Evolutionary conservation across 176 grass and related monocot species (phyloP), one percentile per base, ranked within the genome.

Genomic region (Thalia dealbata): DNA sequence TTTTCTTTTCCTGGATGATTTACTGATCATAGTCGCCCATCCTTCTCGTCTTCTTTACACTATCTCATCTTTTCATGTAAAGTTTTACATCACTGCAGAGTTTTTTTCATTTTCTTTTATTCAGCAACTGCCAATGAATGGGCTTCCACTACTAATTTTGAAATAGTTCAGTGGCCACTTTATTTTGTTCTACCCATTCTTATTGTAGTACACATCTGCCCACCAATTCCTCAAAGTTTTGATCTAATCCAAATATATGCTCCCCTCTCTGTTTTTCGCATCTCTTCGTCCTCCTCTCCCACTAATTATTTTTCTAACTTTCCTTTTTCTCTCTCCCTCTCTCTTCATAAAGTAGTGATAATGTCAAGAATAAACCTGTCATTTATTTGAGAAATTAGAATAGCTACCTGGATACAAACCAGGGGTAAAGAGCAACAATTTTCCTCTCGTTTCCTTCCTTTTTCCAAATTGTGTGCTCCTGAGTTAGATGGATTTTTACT

Each of bases 181-280:
- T 69, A 69, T 69, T 69, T 24, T 45, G 32, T 69, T 41, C 18
- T 67, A 67, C 35, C 56, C 23, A 16, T 25, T 67, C 48, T 66
- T 16, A 51, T 67, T 44, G 64, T 50, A 14, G 32, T 58, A 56
- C 63, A 69, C 48, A 27, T 69, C 18, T 24, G 48, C 22, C 29
- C 63, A 78, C 46, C 46, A 69, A 55, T 68, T 50, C 25, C 62
- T 55, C 15, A 56, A 69, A 67, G 45, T 44, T 54, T 56, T 68
- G 67, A 9, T 21, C 64, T 78, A 8, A 78, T 78, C 50, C 50
- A 69, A 52, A 24, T 22, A 43, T 22, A 16, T 30, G 18, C 32
- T 69, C 66, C 66, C 66, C 51, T 69, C 75, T 68, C 61, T 68
- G n/a, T 55, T 55, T 38, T 26, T 77, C 28, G 52, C 35, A 75